These are phyloP conservation scores for Nidula niveotomentosa DNA, from an alignment of 1,284 basidiomycete species.

Conservation along the genomic window DNA sequence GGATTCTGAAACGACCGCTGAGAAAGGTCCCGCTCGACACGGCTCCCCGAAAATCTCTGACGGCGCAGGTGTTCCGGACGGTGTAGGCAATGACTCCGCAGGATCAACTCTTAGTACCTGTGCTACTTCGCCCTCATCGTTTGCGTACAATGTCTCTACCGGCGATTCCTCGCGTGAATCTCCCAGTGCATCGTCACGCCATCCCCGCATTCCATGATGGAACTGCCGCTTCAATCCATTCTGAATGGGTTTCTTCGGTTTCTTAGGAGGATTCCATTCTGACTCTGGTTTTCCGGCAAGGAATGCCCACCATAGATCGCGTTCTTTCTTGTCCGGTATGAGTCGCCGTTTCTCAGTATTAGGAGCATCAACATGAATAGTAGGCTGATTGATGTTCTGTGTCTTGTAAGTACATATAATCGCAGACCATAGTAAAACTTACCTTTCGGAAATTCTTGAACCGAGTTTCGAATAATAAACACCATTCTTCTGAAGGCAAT, in stretches of 20 bases:
- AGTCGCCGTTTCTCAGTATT: conserved; percentile 21
- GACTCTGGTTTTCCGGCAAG: conserved; percentile 64
- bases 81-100: conserved; percentile 37
- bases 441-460: conserved; percentile 71
- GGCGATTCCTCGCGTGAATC: conserved; percentile 6
- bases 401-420: not conserved
- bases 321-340: conserved; percentile 68
- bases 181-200: conserved; percentile 25
- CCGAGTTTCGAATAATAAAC: conserved; percentile 47
- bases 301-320: conserved; percentile 80
- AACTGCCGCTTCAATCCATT: conserved; percentile 17
- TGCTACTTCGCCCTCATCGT: conserved; percentile 40
- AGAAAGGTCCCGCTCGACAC: conserved; percentile 6
- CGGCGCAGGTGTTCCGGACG: conserved; percentile 35
- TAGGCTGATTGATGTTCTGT: conserved; percentile 67
- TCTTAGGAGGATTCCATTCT: conserved; percentile 62
- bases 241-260: conserved; percentile 31
- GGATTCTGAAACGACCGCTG: conserved; percentile 5
- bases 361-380: conserved; percentile 42
- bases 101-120: conserved; percentile 28
- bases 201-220: conserved; percentile 31
- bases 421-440: conserved; percentile 4
- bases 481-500: conserved; percentile 70
- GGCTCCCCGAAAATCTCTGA: conserved; percentile 15
- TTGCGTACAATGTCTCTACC: conserved; percentile 27